A percentile compares a stretch with the other conserved stretches of the same genome.
These are phyloP conservation scores for Datura wrightii DNA, from an alignment of 257 asterid species.

Conservation along the genomic window DNA sequence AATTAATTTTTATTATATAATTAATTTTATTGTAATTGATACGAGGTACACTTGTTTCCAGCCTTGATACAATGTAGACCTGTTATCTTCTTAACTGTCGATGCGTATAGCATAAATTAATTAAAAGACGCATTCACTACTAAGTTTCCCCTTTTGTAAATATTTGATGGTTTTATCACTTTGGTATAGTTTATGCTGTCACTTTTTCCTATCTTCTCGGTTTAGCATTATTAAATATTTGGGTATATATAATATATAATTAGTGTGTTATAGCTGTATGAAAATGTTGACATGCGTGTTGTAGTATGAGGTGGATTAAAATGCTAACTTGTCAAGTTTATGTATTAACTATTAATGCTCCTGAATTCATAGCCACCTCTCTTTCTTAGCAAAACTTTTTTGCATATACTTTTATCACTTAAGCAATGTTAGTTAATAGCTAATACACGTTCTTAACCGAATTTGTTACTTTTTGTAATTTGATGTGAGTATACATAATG, in stretches of 20 bases:
- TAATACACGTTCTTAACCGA: neutral
- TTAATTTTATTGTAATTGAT: neutral
- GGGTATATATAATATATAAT: neutral
- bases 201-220: neutral
- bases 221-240: neutral
- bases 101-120: neutral
- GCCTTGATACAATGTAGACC: neutral
- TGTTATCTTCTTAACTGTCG: neutral
- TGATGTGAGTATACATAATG: neutral
- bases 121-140: too few species aligned
- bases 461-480: neutral
- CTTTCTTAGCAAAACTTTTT: neutral
- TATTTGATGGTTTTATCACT: conserved; percentile 5
- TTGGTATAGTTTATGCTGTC: neutral
- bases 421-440: neutral
- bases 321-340: neutral
- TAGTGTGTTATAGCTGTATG: neutral
- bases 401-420: neutral
- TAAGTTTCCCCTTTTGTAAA: too few species aligned
- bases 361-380: neutral
- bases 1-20: too few species aligned
- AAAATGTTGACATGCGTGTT: neutral
- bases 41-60: conserved; percentile 28
- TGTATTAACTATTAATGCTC: neutral
- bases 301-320: neutral